Evolutionary conservation across 2,329 filamentous ascomycete genomes (phyloP), one percentile per base, ranked within the genome.

Genomic region (Geosmithia flava): DNA sequence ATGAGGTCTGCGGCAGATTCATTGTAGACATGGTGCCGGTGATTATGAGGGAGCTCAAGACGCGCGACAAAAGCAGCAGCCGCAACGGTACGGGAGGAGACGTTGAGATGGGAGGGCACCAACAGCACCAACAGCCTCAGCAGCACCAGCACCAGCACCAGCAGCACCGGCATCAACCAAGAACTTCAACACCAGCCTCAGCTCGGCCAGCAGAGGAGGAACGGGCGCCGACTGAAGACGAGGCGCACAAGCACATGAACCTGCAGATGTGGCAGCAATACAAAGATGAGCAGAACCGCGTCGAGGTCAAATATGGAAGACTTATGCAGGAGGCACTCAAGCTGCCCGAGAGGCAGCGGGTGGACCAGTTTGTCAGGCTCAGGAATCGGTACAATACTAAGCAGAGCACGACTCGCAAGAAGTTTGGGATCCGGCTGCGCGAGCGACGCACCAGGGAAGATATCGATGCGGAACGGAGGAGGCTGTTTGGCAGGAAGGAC

Each of bases 361-460:
- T 62, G 55, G 46, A 62, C 53, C 50, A 52, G 44, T 47, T 77
- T 0, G 64, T 67, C 0, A 68, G 63, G 10, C 54, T 78, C 1
- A 70, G 70, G 41, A 79, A 78, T 52, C 68, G 68, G 3, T 76
- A 74, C 53, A 71, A 71, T 42, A 77, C 74, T 3, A 76, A 75
- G 49, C 74, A 77, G 56, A 77, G 72, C 47, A 67, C 67, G n/a
- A 72, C 76, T 3, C 69, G 76, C 13, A 79, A 76, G 56, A 77
- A 70, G 51, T 79, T 72, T 51, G 76, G 76, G n/a, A 74, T 80
- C 30, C 67, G 68, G 2, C 64, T 80, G 15, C 68, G 73, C 0
- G 66, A 70, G 52, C 63, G 74, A 13, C 70, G 75, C 1, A 69
- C 68, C 2, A 69, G 58, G 50, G 64, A 63, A 0, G 70, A 73